phyloP scores from a whole-genome alignment of 2,329 filamentous ascomycete species.

The Exophiala sp. region DNA sequence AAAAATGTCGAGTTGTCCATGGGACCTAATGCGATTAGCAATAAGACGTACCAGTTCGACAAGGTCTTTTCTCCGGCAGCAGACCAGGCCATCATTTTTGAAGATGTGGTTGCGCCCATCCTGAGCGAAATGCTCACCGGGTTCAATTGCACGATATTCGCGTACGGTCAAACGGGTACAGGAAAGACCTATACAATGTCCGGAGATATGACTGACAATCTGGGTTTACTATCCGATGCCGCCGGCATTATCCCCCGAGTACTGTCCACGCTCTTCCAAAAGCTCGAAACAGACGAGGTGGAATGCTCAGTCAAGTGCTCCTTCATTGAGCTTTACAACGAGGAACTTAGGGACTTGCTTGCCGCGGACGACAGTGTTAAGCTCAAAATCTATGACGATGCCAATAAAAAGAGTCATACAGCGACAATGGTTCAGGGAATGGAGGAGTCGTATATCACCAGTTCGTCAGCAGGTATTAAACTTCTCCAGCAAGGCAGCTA shows the following conservation, averaged over 20 bases:
- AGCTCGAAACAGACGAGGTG: conserved; percentile 70
- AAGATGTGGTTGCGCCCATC: conserved; percentile 91
- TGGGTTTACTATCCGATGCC: conserved; percentile 81
- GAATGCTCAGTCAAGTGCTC: conserved; percentile 96
- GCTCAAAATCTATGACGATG: conserved; percentile 93
- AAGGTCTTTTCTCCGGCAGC: conserved; percentile 94
- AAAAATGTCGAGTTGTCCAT: conserved; percentile 82
- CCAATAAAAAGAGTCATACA: conserved; percentile 76
- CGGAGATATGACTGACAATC: conserved; percentile 85
- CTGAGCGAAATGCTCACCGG: conserved; percentile 92
- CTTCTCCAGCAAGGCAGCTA: conserved; percentile 84
- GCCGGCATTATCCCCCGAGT: conserved; percentile 95
- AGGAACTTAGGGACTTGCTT: conserved; percentile 87
- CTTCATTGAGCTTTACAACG: conserved; percentile 98
- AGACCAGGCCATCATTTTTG: conserved; percentile 89
- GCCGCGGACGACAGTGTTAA: conserved; percentile 77
- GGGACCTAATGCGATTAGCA: conserved; percentile 86
- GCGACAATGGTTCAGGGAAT: conserved; percentile 92
- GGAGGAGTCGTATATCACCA: conserved; percentile 92
- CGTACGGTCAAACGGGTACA: conserved; percentile 95
- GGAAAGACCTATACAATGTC: conserved; percentile 99
- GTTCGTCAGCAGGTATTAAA: conserved; percentile 78
- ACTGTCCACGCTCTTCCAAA: conserved; percentile 79
- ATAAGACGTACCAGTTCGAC: conserved; percentile 96
- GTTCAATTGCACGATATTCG: conserved; percentile 98